Conservation (phyloP, 352 stramenopile species). For the Globisporangium abappressorium region DNA sequence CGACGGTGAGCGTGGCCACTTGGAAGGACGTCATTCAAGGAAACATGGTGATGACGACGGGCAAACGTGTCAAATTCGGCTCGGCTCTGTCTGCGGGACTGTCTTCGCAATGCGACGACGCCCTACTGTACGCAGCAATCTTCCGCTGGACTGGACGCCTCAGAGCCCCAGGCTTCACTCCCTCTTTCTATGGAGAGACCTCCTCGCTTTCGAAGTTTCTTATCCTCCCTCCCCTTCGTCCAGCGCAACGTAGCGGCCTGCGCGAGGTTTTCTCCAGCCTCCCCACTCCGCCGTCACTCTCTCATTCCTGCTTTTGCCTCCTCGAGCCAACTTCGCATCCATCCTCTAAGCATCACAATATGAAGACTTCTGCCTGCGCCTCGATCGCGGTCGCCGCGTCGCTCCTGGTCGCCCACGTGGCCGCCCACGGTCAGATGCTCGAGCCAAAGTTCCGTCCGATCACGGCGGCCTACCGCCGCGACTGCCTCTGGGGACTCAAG, state of each 20-base stretch:
- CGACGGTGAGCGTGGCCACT: neutral
- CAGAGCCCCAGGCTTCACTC: neutral
- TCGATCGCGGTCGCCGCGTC: neutral
- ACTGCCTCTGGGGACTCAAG: constrained; percentile 7
- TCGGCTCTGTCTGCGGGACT: neutral
- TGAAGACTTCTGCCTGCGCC: neutral
- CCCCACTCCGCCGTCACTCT: no score
- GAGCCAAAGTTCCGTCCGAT: constrained; percentile 1
- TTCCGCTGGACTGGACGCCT: neutral
- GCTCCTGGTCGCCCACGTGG: neutral
- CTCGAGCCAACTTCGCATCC: neutral
- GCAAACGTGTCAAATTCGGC: neutral
- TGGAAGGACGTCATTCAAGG: neutral
- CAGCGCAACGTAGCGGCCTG: neutral
- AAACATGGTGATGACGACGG: neutral
- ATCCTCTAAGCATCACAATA: neutral
- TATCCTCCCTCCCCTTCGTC: neutral
- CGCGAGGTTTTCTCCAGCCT: neutral
- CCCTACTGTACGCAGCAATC: neutral
- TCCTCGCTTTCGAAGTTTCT: neutral
- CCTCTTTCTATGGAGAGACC: neutral
- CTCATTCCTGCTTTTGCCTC: neutral
- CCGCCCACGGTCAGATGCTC: constrained; percentile 1
- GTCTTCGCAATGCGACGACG: constrained; percentile 2
- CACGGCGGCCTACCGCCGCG: neutral